phyloP scores from a whole-genome alignment of 2,329 filamentous ascomycete species.

The Monosporascus sp. region DNA sequence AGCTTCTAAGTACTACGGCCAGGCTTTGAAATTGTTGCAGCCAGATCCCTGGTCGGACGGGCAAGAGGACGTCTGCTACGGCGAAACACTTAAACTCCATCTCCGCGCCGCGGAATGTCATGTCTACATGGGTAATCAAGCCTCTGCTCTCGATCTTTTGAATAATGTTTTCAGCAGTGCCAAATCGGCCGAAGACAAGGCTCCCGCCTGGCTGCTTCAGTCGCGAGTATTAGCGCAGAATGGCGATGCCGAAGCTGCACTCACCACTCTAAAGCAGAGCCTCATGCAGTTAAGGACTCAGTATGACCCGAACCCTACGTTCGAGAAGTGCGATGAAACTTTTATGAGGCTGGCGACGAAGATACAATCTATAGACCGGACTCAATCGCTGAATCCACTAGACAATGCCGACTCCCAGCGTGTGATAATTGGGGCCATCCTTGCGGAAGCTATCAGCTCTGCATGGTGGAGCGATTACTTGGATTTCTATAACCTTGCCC shows the following conservation, averaged over 20 bases:
- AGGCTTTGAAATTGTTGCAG: constrained; percentile 75
- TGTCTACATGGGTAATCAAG: constrained; percentile 69
- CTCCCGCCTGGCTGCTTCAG: constrained; percentile 76
- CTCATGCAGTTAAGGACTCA: constrained; percentile 64
- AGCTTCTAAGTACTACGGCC: constrained; percentile 75
- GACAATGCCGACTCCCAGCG: constrained; percentile 47
- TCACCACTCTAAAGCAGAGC: constrained; percentile 66
- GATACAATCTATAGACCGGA: constrained; percentile 53
- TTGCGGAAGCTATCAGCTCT: constrained; percentile 64
- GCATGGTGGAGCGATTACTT: constrained; percentile 70
- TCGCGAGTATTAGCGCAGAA: constrained; percentile 72
- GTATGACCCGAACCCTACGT: constrained; percentile 62
- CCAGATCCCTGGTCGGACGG: constrained; percentile 70
- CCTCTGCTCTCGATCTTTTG: constrained; percentile 64
- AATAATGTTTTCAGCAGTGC: constrained; percentile 66
- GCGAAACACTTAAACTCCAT: constrained; percentile 78
- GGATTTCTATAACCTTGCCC: constrained; percentile 66
- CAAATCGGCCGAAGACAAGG: constrained; percentile 70
- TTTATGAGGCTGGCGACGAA: constrained; percentile 61
- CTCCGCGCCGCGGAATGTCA: constrained; percentile 79
- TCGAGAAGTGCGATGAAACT: constrained; percentile 70
- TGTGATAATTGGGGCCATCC: constrained; percentile 62
- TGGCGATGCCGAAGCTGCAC: constrained; percentile 66
- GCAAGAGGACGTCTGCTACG: constrained; percentile 70
- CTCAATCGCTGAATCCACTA: constrained; percentile 39